A percentile compares a stretch with the other conserved stretches of the same genome.
phyloP scores from a whole-genome alignment of 305 asterid species.

The Withania somnifera region DNA sequence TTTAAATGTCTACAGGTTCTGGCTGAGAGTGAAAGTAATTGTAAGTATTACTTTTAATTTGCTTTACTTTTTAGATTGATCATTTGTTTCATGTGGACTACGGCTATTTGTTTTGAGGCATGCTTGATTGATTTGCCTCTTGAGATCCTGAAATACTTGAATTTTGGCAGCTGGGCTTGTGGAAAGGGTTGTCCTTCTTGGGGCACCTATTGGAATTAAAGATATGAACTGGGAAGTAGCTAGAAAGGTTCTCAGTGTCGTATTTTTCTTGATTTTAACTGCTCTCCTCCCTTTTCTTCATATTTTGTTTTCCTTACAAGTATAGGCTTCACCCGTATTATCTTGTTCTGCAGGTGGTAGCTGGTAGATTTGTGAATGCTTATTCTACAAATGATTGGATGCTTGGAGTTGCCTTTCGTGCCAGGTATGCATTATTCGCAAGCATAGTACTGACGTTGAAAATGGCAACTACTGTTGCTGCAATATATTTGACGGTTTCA shows the following conservation, averaged over 20 bases:
- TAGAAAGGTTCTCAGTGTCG: constrained; percentile 44
- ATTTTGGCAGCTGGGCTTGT: constrained; percentile 63
- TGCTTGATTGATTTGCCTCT: neutral
- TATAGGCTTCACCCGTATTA: neutral
- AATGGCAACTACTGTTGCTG: neutral
- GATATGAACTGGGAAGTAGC: constrained; percentile 91
- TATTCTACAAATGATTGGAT: constrained; percentile 90
- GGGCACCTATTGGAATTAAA: constrained; percentile 81
- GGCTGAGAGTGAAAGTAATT: constrained; percentile 56
- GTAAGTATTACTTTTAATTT: constrained; percentile 19
- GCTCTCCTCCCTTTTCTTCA: neutral
- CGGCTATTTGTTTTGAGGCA: neutral
- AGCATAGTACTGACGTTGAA: neutral
- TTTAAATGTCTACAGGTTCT: constrained; percentile 84
- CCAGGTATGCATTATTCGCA: constrained; percentile 43
- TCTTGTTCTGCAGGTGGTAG: constrained; percentile 53
- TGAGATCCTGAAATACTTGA: constrained; percentile 2
- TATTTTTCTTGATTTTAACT: neutral
- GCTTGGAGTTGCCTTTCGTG: constrained; percentile 95
- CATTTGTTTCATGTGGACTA: neutral
- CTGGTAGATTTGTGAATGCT: constrained; percentile 85
- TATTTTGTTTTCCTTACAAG: neutral
- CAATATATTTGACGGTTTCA: neutral
- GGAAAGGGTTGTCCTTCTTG: constrained; percentile 90
- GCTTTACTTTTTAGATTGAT: neutral